Percentiles rank a stretch among this genome's conserved stretches.
These are phyloP conservation scores for Aspergillus egyptiacus DNA, from an alignment of 495 filamentous ascomycete genomes.

Conservation along the genomic window DNA sequence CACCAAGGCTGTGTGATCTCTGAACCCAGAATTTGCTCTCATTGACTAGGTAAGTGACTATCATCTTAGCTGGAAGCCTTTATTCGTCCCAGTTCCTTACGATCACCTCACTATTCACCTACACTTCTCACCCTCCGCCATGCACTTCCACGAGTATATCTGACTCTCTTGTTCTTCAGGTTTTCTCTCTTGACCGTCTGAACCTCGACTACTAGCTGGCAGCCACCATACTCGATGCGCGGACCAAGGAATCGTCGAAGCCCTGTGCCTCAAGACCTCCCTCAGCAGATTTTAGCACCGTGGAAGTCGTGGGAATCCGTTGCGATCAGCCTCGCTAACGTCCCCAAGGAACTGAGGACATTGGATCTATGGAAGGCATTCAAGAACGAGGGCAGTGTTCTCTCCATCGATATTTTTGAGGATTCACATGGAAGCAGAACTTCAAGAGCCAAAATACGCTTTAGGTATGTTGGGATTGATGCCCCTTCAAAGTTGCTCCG, in stretches of 20 bases:
- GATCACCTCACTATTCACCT: too few relatives aligned
- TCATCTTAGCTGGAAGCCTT: too few relatives aligned
- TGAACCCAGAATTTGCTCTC: too few relatives aligned
- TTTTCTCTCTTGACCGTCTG: too few relatives aligned
- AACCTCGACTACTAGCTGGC: neutral
- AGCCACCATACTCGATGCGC: neutral
- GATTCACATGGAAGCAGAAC: conserved; percentile 25
- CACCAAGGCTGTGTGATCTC: too few relatives aligned
- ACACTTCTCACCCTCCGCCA: too few relatives aligned
- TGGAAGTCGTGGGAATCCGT: conserved; percentile 40
- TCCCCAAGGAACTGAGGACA: conserved; percentile 33
- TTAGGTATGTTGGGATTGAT: conserved; percentile 30
- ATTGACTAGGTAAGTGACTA: too few relatives aligned
- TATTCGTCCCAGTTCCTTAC: too few relatives aligned
- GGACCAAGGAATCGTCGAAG: neutral
- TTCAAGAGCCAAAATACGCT: conserved; percentile 34
- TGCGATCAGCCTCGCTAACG: conserved; percentile 26
- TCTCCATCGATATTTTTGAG: conserved; percentile 41
- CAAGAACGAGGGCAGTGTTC: conserved; percentile 33
- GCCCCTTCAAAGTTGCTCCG: neutral
- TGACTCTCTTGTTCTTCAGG: too few relatives aligned
- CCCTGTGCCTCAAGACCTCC: neutral
- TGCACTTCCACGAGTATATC: too few relatives aligned
- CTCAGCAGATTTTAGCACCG: conserved; percentile 14
- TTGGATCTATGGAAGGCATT: conserved; percentile 35